Evolutionary conservation across 2,329 filamentous ascomycete species (phyloP).

Genomic region (Byssoonygena ceratinophila): DNA sequence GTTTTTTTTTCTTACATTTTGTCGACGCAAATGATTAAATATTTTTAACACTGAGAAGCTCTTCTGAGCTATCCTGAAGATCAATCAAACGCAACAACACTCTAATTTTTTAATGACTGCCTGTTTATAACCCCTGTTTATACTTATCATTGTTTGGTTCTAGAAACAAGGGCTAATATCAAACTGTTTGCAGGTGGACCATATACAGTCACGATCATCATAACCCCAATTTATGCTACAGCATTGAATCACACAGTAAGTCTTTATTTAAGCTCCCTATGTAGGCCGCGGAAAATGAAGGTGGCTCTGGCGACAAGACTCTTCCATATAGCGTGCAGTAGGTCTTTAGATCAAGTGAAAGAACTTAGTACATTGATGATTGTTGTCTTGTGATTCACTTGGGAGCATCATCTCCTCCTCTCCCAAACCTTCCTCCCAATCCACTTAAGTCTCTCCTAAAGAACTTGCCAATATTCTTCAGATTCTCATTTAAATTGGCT

Average conservation of each 20-base stretch:
- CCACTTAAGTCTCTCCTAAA: conserved; percentile 79
- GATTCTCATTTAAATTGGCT: conserved; percentile 76
- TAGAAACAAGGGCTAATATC: background rate
- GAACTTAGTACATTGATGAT: too few species aligned
- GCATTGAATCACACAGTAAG: too few species aligned
- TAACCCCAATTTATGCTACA: too few species aligned
- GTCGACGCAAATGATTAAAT: conserved; percentile 46
- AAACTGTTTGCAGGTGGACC: background rate
- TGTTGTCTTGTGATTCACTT: background rate
- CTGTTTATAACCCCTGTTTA: background rate
- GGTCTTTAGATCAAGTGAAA: too few species aligned
- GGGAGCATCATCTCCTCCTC: conserved; percentile 38
- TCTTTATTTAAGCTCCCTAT: too few species aligned
- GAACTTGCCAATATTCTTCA: conserved; percentile 94
- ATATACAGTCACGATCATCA: too few species aligned
- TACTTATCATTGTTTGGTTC: background rate
- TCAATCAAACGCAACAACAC: conserved; percentile 52
- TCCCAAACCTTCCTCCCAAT: conserved; percentile 60
- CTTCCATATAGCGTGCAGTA: too few species aligned
- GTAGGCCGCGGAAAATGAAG: background rate
- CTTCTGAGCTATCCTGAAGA: conserved; percentile 43
- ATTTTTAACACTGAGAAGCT: conserved; percentile 54
- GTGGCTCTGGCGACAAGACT: background rate
- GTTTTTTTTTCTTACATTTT: conserved; percentile 11
- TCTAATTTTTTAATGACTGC: conserved; percentile 61